Conservation (phyloP, 163 green algal species). For the Scenedesmus sp. region DNA sequence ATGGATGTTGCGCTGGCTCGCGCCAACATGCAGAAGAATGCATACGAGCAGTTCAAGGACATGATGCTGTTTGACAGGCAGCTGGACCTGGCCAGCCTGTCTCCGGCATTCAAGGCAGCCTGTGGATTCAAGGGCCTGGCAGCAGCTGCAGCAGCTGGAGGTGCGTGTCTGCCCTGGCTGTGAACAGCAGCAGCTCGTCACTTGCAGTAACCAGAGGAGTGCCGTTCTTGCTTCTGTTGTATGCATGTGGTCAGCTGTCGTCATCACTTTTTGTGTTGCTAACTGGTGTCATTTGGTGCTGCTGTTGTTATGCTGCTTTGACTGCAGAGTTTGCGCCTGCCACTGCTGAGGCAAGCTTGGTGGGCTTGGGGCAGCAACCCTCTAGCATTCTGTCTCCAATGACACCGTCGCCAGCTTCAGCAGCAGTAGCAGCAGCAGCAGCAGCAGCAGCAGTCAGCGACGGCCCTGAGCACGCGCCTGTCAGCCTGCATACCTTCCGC, state of each 20-base stretch:
- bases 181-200: background rate
- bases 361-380: background rate
- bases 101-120: constrained; percentile 61
- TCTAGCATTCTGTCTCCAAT: background rate
- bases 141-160: background rate
- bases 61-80: constrained; percentile 68
- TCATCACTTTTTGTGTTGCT: background rate
- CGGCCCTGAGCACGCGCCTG: constrained; percentile 3
- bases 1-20: constrained; percentile 71
- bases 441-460: background rate
- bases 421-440: background rate
- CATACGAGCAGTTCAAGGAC: constrained; percentile 67
- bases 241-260: no score
- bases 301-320: background rate
- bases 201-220: background rate
- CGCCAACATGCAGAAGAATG: constrained; percentile 71
- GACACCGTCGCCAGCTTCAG: background rate
- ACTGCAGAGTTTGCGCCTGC: background rate
- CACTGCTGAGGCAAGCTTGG: constrained; percentile 34
- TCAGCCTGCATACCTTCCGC: constrained; percentile 70
- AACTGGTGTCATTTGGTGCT: background rate
- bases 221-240: no score
- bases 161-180: background rate
- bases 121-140: constrained; percentile 31
- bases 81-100: constrained; percentile 67